These are phyloP conservation scores for Fraxinus ornus DNA, from an alignment of 305 asterid genomes.

Conservation along the genomic window DNA sequence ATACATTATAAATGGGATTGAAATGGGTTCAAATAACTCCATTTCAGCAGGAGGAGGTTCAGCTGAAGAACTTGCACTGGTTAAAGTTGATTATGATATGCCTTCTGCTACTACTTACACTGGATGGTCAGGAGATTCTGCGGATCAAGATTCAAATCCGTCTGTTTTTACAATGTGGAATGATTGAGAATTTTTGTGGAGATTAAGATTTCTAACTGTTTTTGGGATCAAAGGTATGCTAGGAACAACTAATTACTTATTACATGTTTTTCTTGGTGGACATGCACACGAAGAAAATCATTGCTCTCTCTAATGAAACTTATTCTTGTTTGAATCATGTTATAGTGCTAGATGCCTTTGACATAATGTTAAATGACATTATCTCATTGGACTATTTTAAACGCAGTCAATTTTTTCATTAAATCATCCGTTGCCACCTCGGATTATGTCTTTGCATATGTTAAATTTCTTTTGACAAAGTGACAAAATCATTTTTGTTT, in stretches of 20 bases:
- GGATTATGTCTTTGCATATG: too few relatives aligned
- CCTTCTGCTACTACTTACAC: constrained; percentile 33
- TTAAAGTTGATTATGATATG: constrained; percentile 73
- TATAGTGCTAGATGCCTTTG: too few relatives aligned
- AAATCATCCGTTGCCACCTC: too few relatives aligned
- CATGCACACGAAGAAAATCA: not conserved
- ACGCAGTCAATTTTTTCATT: too few relatives aligned
- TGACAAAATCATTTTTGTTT: not conserved
- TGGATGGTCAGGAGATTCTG: constrained; percentile 69
- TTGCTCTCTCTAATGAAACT: not conserved
- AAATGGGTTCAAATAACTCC: constrained; percentile 35
- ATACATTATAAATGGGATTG: constrained; percentile 25
- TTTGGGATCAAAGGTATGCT: not conserved
- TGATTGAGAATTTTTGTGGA: constrained; percentile 33
- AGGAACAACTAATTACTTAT: constrained; percentile 8
- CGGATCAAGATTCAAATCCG: constrained; percentile 57
- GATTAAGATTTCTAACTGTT: not conserved
- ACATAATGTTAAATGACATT: too few relatives aligned
- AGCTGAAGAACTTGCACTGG: constrained; percentile 49
- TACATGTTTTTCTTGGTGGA: not conserved
- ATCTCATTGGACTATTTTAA: too few relatives aligned
- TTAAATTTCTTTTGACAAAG: too few relatives aligned
- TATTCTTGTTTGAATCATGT: not conserved
- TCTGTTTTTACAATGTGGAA: constrained; percentile 72
- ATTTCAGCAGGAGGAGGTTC: constrained; percentile 37